Evolutionary conservation across 2,329 filamentous ascomycete species (phyloP), one percentile per base, ranked within the genome.

Genomic region (Colletotrichum filicis): DNA sequence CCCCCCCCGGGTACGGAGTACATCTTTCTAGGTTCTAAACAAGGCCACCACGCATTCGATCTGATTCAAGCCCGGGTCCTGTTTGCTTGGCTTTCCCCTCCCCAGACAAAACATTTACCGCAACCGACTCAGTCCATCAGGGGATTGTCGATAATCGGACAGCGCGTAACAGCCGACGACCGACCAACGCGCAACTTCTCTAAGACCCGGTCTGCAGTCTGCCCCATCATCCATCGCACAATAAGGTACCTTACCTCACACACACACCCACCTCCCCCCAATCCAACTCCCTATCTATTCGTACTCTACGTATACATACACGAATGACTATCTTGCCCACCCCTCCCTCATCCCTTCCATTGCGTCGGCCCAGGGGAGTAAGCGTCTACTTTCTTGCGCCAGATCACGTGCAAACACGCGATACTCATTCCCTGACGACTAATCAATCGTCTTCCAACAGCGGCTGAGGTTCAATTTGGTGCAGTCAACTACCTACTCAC

Each of bases 401-500:
- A 72, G 37, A 69, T 72, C 70, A 72, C 70, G 70, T 72, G 66
- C 24, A 26, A 60, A 64, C 24, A 72, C 66, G 70, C 70, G 70
- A 72, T 72, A 69, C n/a, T 57, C 37, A n/a, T 52, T 57, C 8
- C 24, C 12, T 65, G 26, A 32, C 66, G 46, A 35, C 58, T 37
- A 64, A 26, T 49, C 37, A 64, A 57, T 42, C 37, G 60, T 46
- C 26, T 37, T 19, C 19, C 19, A 22, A 49, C 19, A 49, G 19
- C 16, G 19, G 4, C 19, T 22, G 42, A 49, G 42, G 42, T 49
- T 19, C 42, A n/a, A 8, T 22, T 19, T 19, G 19, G 19, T 49
- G 42, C 42, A 22, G 42, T 49, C 42, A 7, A 49, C 19, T 11
- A n/a, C 7, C 19, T 22, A n/a, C 42, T 42, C 37, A 42, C 37